These are phyloP conservation scores for Malassezia slooffiae DNA, from an alignment of 1,284 basidiomycete species.

Conservation along the genomic window DNA sequence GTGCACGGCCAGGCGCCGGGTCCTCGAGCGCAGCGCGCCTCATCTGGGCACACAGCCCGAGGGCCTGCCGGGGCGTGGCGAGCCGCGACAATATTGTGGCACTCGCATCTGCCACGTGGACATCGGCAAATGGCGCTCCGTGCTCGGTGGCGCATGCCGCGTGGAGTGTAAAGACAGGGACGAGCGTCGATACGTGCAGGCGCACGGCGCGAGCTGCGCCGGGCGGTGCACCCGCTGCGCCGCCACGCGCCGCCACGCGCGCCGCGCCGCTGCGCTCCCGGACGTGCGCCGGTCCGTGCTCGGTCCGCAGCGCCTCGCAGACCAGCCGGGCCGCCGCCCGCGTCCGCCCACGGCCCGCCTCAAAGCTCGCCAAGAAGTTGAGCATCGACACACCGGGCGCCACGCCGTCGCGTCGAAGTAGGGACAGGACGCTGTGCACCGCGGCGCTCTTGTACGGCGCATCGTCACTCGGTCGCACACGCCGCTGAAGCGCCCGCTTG, in stretches of 20 bases:
- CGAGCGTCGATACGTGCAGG: constrained; percentile 4
- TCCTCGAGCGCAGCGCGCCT: too few relatives aligned
- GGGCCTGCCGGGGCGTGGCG: too few relatives aligned
- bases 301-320: constrained; percentile 1
- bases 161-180: constrained; percentile 1
- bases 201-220: background rate
- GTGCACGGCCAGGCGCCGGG: background rate
- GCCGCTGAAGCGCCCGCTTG: background rate
- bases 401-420: constrained; percentile 4
- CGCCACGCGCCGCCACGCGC: background rate
- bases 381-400: constrained; percentile 12
- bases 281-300: constrained; percentile 1
- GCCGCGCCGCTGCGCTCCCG: background rate
- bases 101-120: too few relatives aligned
- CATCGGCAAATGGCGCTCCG: too few relatives aligned
- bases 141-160: too few relatives aligned
- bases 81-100: too few relatives aligned
- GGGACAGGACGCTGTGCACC: constrained; percentile 2
- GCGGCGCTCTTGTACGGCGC: constrained; percentile 5
- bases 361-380: constrained; percentile 11
- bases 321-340: background rate
- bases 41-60: too few relatives aligned
- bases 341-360: constrained; percentile 6
- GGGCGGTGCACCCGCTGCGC: background rate
- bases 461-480: background rate